Percentiles rank a stretch among this genome's conserved stretches.
Conservation (phyloP, 2,329 filamentous ascomycete species). For the Neopestalotiopsis sp. region DNA sequence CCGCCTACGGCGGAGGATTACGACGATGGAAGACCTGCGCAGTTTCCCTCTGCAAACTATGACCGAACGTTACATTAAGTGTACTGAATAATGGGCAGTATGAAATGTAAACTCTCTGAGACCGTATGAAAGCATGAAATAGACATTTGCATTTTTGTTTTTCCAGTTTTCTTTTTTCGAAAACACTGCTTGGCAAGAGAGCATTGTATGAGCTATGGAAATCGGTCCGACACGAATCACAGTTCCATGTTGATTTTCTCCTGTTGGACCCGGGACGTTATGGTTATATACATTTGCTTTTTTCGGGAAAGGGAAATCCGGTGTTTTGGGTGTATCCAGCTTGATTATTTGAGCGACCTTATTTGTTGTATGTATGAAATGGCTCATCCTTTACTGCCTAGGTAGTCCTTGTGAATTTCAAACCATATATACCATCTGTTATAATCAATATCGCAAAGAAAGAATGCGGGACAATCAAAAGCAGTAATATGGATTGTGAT, state of each 20-base stretch:
- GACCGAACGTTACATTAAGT: slow-evolving; percentile 50
- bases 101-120: background rate
- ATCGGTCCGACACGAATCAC: background rate
- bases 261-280: slow-evolving; percentile 21
- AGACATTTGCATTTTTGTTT: slow-evolving; percentile 6
- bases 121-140: slow-evolving; percentile 7
- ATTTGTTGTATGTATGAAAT: background rate
- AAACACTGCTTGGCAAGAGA: background rate
- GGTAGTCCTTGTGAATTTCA: background rate
- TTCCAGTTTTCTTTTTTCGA: background rate
- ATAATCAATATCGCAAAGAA: too few species aligned
- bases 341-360: slow-evolving; percentile 18
- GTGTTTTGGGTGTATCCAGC: slow-evolving; percentile 28
- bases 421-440: background rate
- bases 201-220: slow-evolving; percentile 4
- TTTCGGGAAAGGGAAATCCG: slow-evolving; percentile 19
- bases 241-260: slow-evolving; percentile 14
- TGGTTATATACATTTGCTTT: slow-evolving; percentile 14
- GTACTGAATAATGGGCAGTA: background rate
- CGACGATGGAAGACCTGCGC: slow-evolving; percentile 51
- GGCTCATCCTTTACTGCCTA: background rate
- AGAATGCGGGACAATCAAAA: background rate
- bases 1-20: slow-evolving; percentile 48
- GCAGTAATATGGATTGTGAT: background rate
- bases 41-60: slow-evolving; percentile 64